Base-by-base conservation (phyloP, 1,139 yeast species). In the Ogataea hybrid region DNA sequence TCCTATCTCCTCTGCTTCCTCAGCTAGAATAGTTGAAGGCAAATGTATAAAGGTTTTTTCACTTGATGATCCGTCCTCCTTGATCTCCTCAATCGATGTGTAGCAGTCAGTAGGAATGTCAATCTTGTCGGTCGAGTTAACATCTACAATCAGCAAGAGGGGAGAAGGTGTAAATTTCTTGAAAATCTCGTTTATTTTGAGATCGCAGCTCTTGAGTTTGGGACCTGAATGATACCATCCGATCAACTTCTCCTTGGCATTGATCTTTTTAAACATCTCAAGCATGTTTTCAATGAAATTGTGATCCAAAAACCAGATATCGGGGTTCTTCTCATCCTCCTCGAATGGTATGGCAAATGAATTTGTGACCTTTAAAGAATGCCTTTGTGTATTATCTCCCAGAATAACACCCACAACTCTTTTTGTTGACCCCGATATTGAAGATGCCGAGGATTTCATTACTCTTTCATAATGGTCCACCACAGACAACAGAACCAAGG, bases 211-310 rank as follows among this genome's bases (percentile, higher is more conserved):
- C 56, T 80, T 81, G 54, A 94, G 75, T 64, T 90, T 89, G 11
- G 97, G 97, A 1, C 98, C 99, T 14, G 96, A 83, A 63, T 94
- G 99, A 62, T 94, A 94, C 99, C 99, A 94, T 9, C 99, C 99
- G 63, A 94, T 82, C 46, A 94, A 73, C 63, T 81, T 86, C 63
- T 94, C 99, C 68, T 87, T 88, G 21, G 98, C 99, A 68, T 90
- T 92, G 61, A 92, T 92, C 66, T 94, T 92, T 63, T 86, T 88
- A 68, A 88, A 92, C 99, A 94, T 94, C 54, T 89, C 97, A 50
- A 92, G 84, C 99, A 94, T 94, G 43, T 87, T 78, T 59, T 92
- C 98, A 49, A 94, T 88, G 62, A 83, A 94, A 62, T 94, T 92
- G 67, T 94, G 98, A 62, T 94, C 98, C 58, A 94, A 71, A 59